These are phyloP conservation scores for Beauveria bassiana DNA, from an alignment of 2,329 filamentous ascomycete genomes.

Conservation along the genomic window DNA sequence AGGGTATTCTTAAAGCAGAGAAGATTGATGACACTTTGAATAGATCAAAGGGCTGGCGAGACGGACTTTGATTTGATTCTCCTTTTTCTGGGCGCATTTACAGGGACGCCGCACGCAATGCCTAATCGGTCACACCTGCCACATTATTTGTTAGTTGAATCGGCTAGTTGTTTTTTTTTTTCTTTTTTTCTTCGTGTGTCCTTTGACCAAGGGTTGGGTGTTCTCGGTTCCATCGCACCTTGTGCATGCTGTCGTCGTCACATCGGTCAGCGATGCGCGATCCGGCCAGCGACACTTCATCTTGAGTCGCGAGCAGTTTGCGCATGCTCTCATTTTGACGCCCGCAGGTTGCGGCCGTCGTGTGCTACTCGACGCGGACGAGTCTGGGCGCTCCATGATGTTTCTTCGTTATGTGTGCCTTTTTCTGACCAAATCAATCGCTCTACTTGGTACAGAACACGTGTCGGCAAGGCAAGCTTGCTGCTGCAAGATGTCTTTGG, in stretches of 20 bases:
- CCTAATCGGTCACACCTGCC: slow-evolving; percentile 18
- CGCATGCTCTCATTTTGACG: slow-evolving; percentile 3
- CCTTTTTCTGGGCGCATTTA: slow-evolving; percentile 17
- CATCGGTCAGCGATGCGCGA: neutral
- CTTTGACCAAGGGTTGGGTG: neutral
- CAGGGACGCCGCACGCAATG: slow-evolving; percentile 19
- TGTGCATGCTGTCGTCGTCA: neutral
- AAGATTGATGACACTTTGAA: too few relatives aligned
- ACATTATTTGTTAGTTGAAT: neutral
- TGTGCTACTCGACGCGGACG: neutral
- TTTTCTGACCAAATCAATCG: too few relatives aligned
- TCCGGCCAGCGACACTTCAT: slow-evolving; percentile 8
- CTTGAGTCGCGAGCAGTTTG: slow-evolving; percentile 3
- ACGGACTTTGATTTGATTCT: slow-evolving; percentile 21
- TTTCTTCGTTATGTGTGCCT: neutral
- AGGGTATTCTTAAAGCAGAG: too few relatives aligned
- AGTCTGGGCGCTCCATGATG: neutral
- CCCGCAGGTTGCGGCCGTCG: neutral
- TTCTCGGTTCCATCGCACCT: neutral
- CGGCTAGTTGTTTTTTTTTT: neutral
- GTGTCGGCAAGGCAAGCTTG: neutral
- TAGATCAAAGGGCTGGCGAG: too few relatives aligned
- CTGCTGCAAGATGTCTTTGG: neutral
- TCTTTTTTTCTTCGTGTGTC: too few relatives aligned
- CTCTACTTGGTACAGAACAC: too few relatives aligned